These are phyloP conservation scores for Physcia stellaris DNA, from an alignment of 495 filamentous ascomycete genomes.

Conservation along the genomic window DNA sequence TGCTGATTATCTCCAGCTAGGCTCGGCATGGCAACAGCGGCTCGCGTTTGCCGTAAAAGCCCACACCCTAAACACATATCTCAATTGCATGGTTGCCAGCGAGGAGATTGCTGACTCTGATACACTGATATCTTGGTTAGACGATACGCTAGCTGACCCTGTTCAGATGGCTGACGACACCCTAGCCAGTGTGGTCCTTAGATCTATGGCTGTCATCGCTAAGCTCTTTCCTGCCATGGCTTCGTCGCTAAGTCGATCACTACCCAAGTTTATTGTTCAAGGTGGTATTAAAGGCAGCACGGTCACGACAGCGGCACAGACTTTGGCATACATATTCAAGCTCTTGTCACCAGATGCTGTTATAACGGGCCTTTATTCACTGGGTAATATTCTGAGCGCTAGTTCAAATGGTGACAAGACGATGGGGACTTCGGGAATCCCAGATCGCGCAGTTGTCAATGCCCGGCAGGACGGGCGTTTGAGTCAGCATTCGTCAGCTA, in stretches of 20 bases:
- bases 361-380: constrained; percentile 85
- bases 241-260: constrained; percentile 60
- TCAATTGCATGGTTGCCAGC: constrained; percentile 69
- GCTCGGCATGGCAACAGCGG: constrained; percentile 74
- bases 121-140: constrained; percentile 74
- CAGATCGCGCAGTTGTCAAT: constrained; percentile 14
- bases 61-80: constrained; percentile 63
- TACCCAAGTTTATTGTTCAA: constrained; percentile 76
- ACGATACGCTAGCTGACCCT: constrained; percentile 59
- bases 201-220: constrained; percentile 68
- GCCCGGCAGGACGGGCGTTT: constrained; percentile 30
- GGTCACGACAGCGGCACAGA: constrained; percentile 61
- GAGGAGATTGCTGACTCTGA: constrained; percentile 70
- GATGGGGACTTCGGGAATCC: constrained; percentile 8
- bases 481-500: constrained; percentile 49
- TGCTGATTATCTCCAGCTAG: constrained; percentile 74
- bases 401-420: constrained; percentile 28
- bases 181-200: constrained; percentile 62
- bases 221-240: constrained; percentile 57
- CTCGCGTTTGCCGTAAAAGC: constrained; percentile 79
- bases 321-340: constrained; percentile 64
- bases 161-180: constrained; percentile 66
- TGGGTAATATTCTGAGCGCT: constrained; percentile 83
- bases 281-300: constrained; percentile 44
- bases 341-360: constrained; percentile 80